A percentile compares a stretch with the other conserved stretches of the same genome.
Conservation (phyloP, 768 basidiomycete species). For the Chalciporus piperatus region DNA sequence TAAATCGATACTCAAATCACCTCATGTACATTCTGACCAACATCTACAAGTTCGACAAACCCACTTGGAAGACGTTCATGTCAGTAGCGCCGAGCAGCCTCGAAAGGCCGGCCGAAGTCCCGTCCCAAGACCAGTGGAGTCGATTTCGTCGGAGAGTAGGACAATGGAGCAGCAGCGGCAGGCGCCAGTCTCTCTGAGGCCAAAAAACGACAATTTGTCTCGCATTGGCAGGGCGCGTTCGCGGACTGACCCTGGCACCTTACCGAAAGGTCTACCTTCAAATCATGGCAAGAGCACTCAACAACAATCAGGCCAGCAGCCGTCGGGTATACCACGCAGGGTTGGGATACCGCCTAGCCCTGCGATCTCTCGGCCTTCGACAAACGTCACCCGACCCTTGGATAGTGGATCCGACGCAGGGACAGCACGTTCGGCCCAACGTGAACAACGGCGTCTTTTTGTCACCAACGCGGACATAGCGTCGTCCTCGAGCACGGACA, state of each 20-base stretch:
- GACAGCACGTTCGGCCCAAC: constrained; percentile 23
- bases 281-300: constrained; percentile 4
- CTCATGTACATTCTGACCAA: constrained; percentile 19
- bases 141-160: not conserved
- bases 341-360: constrained; percentile 15
- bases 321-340: constrained; percentile 28
- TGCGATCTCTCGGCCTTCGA: constrained; percentile 11
- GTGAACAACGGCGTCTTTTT: constrained; percentile 39
- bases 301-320: constrained; percentile 1
- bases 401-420: constrained; percentile 30
- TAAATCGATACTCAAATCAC: constrained; percentile 31
- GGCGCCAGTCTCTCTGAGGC: constrained; percentile 1
- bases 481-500: constrained; percentile 43
- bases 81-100: constrained; percentile 1
- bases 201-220: constrained; percentile 10
- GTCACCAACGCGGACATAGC: constrained; percentile 44
- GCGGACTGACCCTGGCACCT: constrained; percentile 28
- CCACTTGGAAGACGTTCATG: constrained; percentile 8
- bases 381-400: constrained; percentile 1
- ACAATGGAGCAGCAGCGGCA: constrained; percentile 8
- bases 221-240: constrained; percentile 27
- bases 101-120: constrained; percentile 14
- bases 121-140: constrained; percentile 10
- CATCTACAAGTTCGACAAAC: constrained; percentile 11
- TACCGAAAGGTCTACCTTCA: constrained; percentile 10